Evolutionary conservation across 1,284 basidiomycete genomes (phyloP).

Genomic region (Ganoderma multipileum): DNA sequence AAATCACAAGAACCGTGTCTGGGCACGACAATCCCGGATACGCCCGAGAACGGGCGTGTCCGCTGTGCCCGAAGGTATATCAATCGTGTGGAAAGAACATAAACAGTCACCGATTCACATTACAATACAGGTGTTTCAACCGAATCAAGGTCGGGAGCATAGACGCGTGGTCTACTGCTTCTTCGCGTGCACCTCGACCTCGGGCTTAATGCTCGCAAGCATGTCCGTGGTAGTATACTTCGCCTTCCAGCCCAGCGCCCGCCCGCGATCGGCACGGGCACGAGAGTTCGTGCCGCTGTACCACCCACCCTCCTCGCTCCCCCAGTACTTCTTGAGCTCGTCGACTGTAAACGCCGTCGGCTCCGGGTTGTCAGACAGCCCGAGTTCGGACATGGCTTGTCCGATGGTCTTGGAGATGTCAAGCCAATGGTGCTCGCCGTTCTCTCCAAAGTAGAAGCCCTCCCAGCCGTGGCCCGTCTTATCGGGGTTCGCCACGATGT

Average conservation of each 20-base stretch:
- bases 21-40: too few species aligned
- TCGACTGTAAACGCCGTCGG: slow-evolving; percentile 37
- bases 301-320: slow-evolving; percentile 14
- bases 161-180: neutral
- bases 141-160: too few species aligned
- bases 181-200: slow-evolving; percentile 33
- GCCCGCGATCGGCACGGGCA: slow-evolving; percentile 46
- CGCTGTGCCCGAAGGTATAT: too few species aligned
- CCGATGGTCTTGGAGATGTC: slow-evolving; percentile 45
- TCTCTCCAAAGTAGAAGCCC: slow-evolving; percentile 54
- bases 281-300: slow-evolving; percentile 50
- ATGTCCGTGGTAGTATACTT: slow-evolving; percentile 43
- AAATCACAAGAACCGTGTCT: too few species aligned
- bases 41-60: too few species aligned
- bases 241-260: slow-evolving; percentile 50
- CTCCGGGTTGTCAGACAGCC: slow-evolving; percentile 30
- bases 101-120: too few species aligned
- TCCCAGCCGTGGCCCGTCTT: slow-evolving; percentile 44
- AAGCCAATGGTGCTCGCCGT: slow-evolving; percentile 46
- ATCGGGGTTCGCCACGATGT: slow-evolving; percentile 20
- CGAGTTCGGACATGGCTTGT: slow-evolving; percentile 39
- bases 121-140: too few species aligned
- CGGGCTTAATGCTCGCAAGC: slow-evolving; percentile 41
- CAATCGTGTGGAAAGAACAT: too few species aligned
- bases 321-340: slow-evolving; percentile 36